Evolutionary conservation across 2,329 filamentous ascomycete species (phyloP).

Genomic region (Penicillium brevicompactum): DNA sequence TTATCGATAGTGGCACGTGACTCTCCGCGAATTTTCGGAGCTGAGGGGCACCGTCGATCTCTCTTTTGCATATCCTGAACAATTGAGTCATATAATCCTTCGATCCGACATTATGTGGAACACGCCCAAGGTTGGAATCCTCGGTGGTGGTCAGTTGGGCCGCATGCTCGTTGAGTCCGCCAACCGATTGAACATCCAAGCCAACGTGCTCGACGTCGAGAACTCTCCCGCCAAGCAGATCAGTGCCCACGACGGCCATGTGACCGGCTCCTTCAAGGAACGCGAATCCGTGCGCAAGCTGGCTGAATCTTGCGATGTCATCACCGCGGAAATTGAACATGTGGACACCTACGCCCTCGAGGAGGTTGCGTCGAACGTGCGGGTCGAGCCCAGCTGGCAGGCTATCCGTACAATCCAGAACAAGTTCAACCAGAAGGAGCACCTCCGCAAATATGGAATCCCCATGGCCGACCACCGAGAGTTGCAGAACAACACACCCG

Average conservation of each 20-base stretch:
- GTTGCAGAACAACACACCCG: constrained; percentile 60
- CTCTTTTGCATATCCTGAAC: constrained; percentile 2
- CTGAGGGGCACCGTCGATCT: constrained; percentile 23
- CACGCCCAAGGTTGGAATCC: constrained; percentile 51
- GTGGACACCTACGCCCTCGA: constrained; percentile 88
- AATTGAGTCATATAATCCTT: constrained; percentile 8
- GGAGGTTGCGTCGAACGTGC: constrained; percentile 70
- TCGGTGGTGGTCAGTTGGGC: constrained; percentile 74
- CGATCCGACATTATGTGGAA: constrained; percentile 38
- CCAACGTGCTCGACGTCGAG: constrained; percentile 76
- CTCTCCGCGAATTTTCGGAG: constrained; percentile 27
- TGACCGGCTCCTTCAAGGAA: constrained; percentile 87
- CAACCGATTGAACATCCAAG: constrained; percentile 72
- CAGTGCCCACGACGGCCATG: constrained; percentile 71
- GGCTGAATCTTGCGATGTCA: constrained; percentile 73
- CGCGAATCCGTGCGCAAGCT: constrained; percentile 75
- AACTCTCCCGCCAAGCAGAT: constrained; percentile 83
- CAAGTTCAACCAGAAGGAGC: constrained; percentile 87
- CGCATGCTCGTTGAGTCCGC: constrained; percentile 94
- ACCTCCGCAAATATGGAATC: constrained; percentile 68
- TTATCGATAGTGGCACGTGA: constrained; percentile 28
- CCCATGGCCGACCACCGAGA: constrained; percentile 72
- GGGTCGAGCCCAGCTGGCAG: constrained; percentile 79
- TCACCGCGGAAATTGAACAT: constrained; percentile 95
- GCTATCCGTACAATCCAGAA: constrained; percentile 90